Conservation (phyloP, 805 yeast species). For the Lachancea sp. region DNA sequence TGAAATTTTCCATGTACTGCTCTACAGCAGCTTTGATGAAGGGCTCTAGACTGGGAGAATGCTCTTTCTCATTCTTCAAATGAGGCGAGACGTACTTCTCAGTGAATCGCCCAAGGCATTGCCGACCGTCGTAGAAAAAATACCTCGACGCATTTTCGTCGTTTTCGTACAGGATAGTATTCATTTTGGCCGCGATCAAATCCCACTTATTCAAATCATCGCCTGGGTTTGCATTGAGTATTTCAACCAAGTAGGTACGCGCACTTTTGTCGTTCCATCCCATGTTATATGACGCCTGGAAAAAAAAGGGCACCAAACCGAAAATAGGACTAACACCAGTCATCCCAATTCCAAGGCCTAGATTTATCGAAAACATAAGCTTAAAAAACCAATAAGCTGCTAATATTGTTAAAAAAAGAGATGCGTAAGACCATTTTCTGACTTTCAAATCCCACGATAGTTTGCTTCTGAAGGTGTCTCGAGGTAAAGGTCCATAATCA, state of each 20-base stretch:
- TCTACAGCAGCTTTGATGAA: not conserved
- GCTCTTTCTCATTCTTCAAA: not conserved
- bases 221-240: not conserved
- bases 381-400: not conserved
- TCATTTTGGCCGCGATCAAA: not conserved
- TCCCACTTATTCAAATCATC: not conserved
- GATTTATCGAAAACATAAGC: too few species aligned
- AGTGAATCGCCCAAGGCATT: not conserved
- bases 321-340: too few species aligned
- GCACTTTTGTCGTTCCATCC: not conserved
- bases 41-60: not conserved
- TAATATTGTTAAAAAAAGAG: not conserved
- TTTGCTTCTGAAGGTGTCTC: not conserved
- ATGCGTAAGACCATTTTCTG: not conserved
- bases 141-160: conserved; percentile 7
- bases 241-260: not conserved
- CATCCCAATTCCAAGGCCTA: too few species aligned
- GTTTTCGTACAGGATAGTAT: conserved; percentile 4
- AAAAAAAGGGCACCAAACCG: not conserved
- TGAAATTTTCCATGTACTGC: not conserved
- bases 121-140: not conserved
- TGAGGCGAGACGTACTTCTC: not conserved
- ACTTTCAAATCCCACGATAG: not conserved
- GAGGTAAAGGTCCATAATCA: not conserved
- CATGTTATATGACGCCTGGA: not conserved